Conservation (phyloP, 495 filamentous ascomycete species). For the Penicillium robsamsonii region DNA sequence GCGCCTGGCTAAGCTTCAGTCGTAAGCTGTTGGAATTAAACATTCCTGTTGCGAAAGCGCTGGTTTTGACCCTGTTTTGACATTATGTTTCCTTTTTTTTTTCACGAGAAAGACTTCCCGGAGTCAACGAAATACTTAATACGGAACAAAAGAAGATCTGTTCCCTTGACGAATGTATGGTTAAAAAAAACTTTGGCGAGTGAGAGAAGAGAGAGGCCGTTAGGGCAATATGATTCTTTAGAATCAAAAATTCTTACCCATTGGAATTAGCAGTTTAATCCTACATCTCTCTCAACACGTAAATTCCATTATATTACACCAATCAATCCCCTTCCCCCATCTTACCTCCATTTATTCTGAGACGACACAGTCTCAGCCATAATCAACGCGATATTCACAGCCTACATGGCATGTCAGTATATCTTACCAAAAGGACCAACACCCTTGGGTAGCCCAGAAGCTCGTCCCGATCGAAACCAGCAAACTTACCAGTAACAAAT, state of each 20-base stretch:
- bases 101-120: slow-evolving; percentile 3
- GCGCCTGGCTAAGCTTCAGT: slow-evolving; percentile 41
- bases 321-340: not conserved
- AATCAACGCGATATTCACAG: slow-evolving; percentile 25
- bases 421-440: not conserved
- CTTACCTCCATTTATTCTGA: not conserved
- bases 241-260: not conserved
- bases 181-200: slow-evolving; percentile 19
- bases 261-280: not conserved
- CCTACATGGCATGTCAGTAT: slow-evolving; percentile 11
- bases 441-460: not conserved
- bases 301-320: not conserved
- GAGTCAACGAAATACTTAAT: slow-evolving; percentile 23
- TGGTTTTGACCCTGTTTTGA: slow-evolving; percentile 5
- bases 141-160: slow-evolving; percentile 11
- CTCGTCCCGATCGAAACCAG: not conserved
- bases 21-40: slow-evolving; percentile 11
- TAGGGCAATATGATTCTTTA: not conserved
- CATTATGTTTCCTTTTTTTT: slow-evolving; percentile 4
- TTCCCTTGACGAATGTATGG: slow-evolving; percentile 32
- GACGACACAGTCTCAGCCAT: slow-evolving; percentile 12
- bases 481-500: slow-evolving; percentile 27
- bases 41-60: not conserved
- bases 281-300: not conserved
- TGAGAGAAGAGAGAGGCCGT: not conserved